Evolutionary conservation across 108 stramenopile species (phyloP), one percentile per base, ranked within the genome.

Genomic region (Fistulifera solaris): DNA sequence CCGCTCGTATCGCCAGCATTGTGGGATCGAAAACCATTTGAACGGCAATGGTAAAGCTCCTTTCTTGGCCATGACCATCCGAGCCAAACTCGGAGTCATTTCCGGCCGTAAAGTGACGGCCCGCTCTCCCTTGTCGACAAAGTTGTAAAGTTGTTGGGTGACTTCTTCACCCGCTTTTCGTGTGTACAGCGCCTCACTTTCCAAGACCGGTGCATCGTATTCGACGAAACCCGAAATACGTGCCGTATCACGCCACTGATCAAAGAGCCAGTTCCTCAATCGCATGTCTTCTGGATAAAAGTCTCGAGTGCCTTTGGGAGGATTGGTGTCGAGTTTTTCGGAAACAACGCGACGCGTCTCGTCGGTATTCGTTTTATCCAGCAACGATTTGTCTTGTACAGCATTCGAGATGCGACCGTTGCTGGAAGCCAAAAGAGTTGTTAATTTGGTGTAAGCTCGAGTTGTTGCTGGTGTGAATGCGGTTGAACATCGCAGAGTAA

Each of bases 131-230:
- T 96, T 96, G 71, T 94, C 96, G 58, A 87, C 78, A 65, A 98
- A 98, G 61, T 94, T 94, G 78, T 95, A 98, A 16, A 98, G 74
- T 67, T 98, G 97, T 54, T 93, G 81, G 11, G 97, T 96, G 17
- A 98, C 95, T 73, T 98, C 97, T 68, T 98, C 97, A 4, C 97
- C 97, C 0, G 94, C 94, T 75, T 98, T 98, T 48, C 97, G 90
- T 6, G 92, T 91, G 69, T 95, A 98, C 7, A 98, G 61, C 3
- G 82, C 58, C 48, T 93, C 94, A 38, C 64, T 74, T 72, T 98
- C 97, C 35, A 98, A 72, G 15, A 98, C 90, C 19, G 97, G 97
- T 7, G 97, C 87, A 62, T 98, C 97, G 75, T 98, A 98, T 77
- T 98, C 96, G 40, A 82, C 81, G 62, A 98, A 98, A 21, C 88